Conservation (phyloP, 768 basidiomycete species). For the Wakefieldia striispora region DNA sequence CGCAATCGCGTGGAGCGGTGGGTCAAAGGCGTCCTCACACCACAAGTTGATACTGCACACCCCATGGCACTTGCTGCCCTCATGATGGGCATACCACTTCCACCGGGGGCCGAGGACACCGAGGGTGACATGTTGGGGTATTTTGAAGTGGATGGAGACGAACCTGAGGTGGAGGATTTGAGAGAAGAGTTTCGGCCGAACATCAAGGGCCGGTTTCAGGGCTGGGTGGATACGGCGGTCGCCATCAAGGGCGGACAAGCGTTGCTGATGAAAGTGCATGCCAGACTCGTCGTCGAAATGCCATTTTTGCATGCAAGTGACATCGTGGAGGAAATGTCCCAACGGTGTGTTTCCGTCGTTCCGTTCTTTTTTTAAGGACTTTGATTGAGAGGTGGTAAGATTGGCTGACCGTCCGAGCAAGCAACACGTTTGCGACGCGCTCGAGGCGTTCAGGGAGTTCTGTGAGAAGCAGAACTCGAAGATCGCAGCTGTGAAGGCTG, state of each 20-base stretch:
- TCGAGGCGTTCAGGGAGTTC: conserved; percentile 48
- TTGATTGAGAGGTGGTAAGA: conserved; percentile 29
- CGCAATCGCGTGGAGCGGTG: conserved; percentile 49
- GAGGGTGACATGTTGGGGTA: conserved; percentile 48
- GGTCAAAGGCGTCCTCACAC: conserved; percentile 48
- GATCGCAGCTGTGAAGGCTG: conserved; percentile 28
- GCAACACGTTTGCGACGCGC: conserved; percentile 47
- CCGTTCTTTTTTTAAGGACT: not conserved
- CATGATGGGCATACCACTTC: conserved; percentile 54
- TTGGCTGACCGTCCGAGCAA: conserved; percentile 56
- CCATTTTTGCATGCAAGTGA: conserved; percentile 53
- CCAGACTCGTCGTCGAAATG: conserved; percentile 49
- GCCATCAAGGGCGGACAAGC: conserved; percentile 38
- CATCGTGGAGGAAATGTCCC: conserved; percentile 54
- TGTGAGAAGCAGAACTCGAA: conserved; percentile 46
- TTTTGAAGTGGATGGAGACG: conserved; percentile 49
- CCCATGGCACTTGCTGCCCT: conserved; percentile 65
- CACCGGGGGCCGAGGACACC: conserved; percentile 35
- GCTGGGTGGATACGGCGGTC: conserved; percentile 47
- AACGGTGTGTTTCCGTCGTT: conserved; percentile 37
- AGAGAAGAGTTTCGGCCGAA: conserved; percentile 60
- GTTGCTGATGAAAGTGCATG: conserved; percentile 42
- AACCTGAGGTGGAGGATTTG: conserved; percentile 58
- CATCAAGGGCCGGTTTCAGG: conserved; percentile 54
- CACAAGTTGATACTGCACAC: conserved; percentile 35